Evolutionary conservation across 1,284 basidiomycete species (phyloP).

Genomic region (Ustilago hordei): DNA sequence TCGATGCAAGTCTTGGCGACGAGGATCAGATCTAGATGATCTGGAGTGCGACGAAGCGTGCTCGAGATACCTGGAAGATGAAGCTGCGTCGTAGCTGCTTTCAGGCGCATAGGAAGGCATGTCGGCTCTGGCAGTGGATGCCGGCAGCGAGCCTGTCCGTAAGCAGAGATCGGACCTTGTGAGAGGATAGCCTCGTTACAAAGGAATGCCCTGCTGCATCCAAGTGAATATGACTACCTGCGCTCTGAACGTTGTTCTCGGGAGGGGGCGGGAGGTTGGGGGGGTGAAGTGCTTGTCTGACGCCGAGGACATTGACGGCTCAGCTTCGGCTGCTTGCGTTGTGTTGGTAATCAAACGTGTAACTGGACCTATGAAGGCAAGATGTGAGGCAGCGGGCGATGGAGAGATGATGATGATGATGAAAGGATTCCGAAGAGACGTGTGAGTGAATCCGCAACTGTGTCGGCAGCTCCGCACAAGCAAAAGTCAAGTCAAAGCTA

Average conservation of each 20-base stretch:
- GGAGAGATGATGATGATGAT: conserved; percentile 3
- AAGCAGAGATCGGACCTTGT: background rate
- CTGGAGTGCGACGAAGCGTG: conserved; percentile 10
- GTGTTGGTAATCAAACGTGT: background rate
- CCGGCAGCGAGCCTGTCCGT: background rate
- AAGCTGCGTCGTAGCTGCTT: conserved; percentile 22
- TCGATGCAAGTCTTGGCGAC: background rate
- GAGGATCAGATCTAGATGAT: conserved; percentile 13
- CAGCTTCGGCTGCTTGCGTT: too few relatives aligned
- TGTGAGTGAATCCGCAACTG: background rate
- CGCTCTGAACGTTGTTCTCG: background rate
- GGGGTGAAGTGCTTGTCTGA: too few relatives aligned
- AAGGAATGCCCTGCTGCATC: background rate
- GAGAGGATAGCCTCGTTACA: background rate
- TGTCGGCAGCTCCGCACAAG: conserved; percentile 10
- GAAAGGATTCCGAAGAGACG: background rate
- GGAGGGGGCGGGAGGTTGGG: too few relatives aligned
- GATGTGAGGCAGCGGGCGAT: conserved; percentile 2
- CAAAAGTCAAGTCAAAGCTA: background rate
- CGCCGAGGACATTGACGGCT: too few relatives aligned
- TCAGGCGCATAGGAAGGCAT: conserved; percentile 28
- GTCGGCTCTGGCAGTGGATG: background rate
- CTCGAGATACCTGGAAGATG: conserved; percentile 28
- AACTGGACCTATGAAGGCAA: background rate
- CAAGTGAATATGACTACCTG: background rate